Base-by-base conservation (phyloP, 2,329 filamentous ascomycete genomes). In the Ascochyta clinopodiicola region DNA sequence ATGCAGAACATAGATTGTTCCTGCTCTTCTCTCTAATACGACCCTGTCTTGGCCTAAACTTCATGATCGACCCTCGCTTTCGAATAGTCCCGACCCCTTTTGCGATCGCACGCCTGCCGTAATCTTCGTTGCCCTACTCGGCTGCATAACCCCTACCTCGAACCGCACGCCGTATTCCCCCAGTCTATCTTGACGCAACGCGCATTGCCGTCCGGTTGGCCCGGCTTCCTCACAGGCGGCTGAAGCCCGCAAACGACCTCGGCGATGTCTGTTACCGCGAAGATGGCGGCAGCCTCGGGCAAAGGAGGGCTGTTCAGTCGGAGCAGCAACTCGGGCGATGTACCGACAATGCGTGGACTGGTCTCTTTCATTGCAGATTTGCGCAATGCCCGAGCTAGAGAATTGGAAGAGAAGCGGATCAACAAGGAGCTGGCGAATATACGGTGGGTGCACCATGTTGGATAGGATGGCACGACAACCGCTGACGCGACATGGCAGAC, bases 361-460 rank as follows among this genome's bases (percentile, higher is more conserved):
- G 95, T 99, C 43, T 96, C 97, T 75, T 99, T 99, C 80, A 99
- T 99, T 75, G 95, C 95, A 59, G 95, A 99, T 76, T 78, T 99
- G 70, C 84, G 95, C 74, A 99, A 99, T 77, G 95, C 95, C 49
- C 86, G 95, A 76, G 95, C 96, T 42, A 86, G 96, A 60, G 95
- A 99, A 76, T 81, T 99, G 61, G 95, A 99, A 77, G 95, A 99
- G 82, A 99, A 99, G 84, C 86, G 95, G 74, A 98, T 99, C 81
- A 99, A 99, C 79, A 99, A 99, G 82, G 95, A 99, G 81, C 80
- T 99, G 76, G 95, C 95, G 74, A 99, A 99, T 74, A 99, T 99
- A 76, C 88, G 92, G 83, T 87, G 72, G 63, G 84, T 80, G 51
- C 56, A 45, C 37, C 48, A 46, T 52, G 44, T 29, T 44, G 50